Conservation (phyloP, 73 alveolate species). For the Symbiodinium pilosum region DNA sequence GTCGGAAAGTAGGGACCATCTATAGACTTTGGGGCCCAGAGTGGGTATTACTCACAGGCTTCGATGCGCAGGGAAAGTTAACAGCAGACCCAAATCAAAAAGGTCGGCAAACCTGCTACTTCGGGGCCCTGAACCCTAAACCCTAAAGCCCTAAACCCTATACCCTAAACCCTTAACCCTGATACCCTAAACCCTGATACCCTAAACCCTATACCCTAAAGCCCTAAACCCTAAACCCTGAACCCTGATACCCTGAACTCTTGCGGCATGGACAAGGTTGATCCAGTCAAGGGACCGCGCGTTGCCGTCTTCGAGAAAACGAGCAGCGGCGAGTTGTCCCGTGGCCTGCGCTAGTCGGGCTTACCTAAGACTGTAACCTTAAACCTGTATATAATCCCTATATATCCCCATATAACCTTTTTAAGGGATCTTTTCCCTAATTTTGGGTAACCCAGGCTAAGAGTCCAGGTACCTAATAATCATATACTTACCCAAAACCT, state of each 20-base stretch:
- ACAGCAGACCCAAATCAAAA: background rate
- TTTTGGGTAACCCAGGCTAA: too few relatives aligned
- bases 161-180: background rate
- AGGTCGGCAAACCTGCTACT: background rate
- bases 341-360: too few relatives aligned
- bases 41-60: too few relatives aligned
- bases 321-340: background rate
- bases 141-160: background rate
- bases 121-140: background rate
- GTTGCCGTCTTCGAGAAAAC: slow-evolving; percentile 54
- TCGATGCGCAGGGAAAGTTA: too few relatives aligned
- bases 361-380: too few relatives aligned
- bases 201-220: background rate
- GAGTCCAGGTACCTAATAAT: too few relatives aligned
- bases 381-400: too few relatives aligned
- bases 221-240: background rate
- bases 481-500: too few relatives aligned
- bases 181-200: background rate
- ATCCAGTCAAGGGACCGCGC: slow-evolving; percentile 88
- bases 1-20: too few relatives aligned
- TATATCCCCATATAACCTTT: too few relatives aligned
- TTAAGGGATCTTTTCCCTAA: too few relatives aligned
- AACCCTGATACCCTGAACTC: background rate
- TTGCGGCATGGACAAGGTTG: background rate
- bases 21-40: too few relatives aligned